Conservation (phyloP, 495 filamentous ascomycete genomes). For the Hyaloscypha bicolor region DNA sequence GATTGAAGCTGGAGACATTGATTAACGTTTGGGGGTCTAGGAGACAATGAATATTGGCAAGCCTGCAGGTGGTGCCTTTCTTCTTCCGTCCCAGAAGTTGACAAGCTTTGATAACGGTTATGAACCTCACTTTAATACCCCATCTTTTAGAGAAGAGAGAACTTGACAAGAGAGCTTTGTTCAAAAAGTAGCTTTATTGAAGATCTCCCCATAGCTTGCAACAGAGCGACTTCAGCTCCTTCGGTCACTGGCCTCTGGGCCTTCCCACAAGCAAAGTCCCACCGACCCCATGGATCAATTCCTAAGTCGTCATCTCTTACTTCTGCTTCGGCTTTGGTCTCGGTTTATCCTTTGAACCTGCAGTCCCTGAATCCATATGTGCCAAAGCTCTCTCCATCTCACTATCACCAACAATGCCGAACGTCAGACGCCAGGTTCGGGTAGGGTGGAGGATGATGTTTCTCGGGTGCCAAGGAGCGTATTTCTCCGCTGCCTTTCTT, state of each 20-base stretch:
- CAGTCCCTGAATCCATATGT: constrained; percentile 23
- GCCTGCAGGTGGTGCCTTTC: too few relatives aligned
- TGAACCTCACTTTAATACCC: too few relatives aligned
- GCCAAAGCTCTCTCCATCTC: constrained; percentile 18
- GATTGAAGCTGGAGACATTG: too few relatives aligned
- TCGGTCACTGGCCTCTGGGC: background rate
- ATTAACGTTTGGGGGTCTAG: too few relatives aligned
- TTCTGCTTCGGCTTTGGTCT: constrained; percentile 21
- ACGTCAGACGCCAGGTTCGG: constrained; percentile 17
- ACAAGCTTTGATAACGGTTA: too few relatives aligned
- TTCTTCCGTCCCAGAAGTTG: too few relatives aligned
- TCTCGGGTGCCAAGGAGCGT: constrained; percentile 21
- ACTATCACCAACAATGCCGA: constrained; percentile 14
- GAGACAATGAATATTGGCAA: too few relatives aligned
- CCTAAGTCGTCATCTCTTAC: background rate
- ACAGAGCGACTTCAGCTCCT: background rate
- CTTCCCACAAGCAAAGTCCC: background rate
- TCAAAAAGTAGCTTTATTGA: background rate
- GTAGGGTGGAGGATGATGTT: constrained; percentile 17
- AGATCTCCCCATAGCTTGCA: background rate
- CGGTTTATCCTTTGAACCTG: constrained; percentile 19
- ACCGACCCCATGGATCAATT: background rate
- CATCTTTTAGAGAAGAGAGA: background rate
- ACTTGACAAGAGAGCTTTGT: background rate
- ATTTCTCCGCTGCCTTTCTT: constrained; percentile 14